These are phyloP conservation scores for Skeletonema potamos DNA, from an alignment of 108 stramenopile genomes.

Conservation along the genomic window DNA sequence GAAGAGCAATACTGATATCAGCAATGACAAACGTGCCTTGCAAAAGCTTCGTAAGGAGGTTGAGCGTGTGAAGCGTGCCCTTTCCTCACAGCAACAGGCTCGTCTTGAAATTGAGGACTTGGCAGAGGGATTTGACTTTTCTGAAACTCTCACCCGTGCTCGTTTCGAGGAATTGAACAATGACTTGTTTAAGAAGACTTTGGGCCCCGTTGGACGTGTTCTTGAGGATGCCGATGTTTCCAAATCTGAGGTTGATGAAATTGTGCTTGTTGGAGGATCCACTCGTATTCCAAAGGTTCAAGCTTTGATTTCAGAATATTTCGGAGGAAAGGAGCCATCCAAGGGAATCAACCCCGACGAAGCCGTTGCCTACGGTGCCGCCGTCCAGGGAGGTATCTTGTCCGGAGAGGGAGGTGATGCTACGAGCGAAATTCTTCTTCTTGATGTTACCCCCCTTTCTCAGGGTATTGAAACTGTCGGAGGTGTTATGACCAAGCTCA, in stretches of 20 bases:
- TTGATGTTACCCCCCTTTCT: conserved; percentile 89
- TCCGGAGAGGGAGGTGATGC: conserved; percentile 82
- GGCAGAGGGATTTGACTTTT: conserved; percentile 80
- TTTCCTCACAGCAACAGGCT: conserved; percentile 82
- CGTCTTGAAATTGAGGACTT: conserved; percentile 85
- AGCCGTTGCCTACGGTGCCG: conserved; percentile 97
- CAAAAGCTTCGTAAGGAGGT: conserved; percentile 90
- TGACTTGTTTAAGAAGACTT: conserved; percentile 97
- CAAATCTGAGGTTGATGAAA: conserved; percentile 94
- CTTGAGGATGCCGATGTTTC: conserved; percentile 90
- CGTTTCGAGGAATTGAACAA: conserved; percentile 97
- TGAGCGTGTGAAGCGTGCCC: conserved; percentile 89
- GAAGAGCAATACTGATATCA: conserved; percentile 77
- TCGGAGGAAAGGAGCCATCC: conserved; percentile 95
- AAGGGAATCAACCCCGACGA: conserved; percentile 98
- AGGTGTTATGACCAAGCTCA: conserved; percentile 94
- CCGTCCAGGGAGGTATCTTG: conserved; percentile 94
- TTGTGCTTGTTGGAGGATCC: conserved; percentile 97
- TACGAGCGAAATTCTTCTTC: conserved; percentile 89
- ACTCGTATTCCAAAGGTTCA: conserved; percentile 97
- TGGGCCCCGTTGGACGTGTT: conserved; percentile 91
- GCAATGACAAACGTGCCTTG: conserved; percentile 76
- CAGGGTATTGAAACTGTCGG: conserved; percentile 94
- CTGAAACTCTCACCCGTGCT: conserved; percentile 91
- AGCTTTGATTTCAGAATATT: conserved; percentile 89